A percentile compares a stretch with the other conserved stretches of the same genome.
phyloP scores from a whole-genome alignment of 345 rosid species.

The Camelina sativa region DNA sequence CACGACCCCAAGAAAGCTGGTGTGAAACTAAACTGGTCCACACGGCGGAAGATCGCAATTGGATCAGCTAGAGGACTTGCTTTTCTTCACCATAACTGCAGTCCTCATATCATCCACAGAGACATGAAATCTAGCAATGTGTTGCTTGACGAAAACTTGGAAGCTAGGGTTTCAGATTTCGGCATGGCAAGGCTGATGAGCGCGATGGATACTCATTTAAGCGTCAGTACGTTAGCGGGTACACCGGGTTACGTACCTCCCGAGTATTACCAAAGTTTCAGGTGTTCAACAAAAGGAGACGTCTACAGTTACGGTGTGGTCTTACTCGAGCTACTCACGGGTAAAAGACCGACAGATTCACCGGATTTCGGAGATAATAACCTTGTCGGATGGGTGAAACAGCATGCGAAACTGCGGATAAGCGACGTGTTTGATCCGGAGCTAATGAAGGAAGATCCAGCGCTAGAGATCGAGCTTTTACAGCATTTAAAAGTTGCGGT shows the following conservation, averaged over 20 bases:
- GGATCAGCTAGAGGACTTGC: conserved; percentile 94
- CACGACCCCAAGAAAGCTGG: conserved; percentile 72
- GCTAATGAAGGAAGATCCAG: conserved; percentile 76
- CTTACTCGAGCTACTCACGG: conserved; percentile 85
- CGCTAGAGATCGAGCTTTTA: conserved; percentile 71
- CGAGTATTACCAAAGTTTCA: conserved; percentile 91
- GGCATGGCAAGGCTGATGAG: conserved; percentile 98
- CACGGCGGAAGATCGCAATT: conserved; percentile 78
- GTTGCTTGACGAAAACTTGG: conserved; percentile 79
- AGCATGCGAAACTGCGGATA: conserved; percentile 72
- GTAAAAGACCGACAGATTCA: conserved; percentile 89
- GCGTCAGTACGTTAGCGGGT: conserved; percentile 97
- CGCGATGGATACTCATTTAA: conserved; percentile 89
- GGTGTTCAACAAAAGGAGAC: conserved; percentile 89
- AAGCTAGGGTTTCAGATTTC: conserved; percentile 94
- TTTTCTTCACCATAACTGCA: conserved; percentile 90
- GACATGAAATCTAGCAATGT: conserved; percentile 99
- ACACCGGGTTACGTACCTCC: conserved; percentile 99
- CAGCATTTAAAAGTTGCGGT: conserved; percentile 74
- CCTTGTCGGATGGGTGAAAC: conserved; percentile 98
- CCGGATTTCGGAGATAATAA: conserved; percentile 97
- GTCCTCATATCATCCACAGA: conserved; percentile 87
- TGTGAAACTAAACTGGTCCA: conserved; percentile 79
- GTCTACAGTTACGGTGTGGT: conserved; percentile 98
- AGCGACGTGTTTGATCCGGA: conserved; percentile 83